These are phyloP conservation scores for Haplosporangium gracile DNA, from an alignment of 192 early-diverging fungal genomes.

Conservation along the genomic window DNA sequence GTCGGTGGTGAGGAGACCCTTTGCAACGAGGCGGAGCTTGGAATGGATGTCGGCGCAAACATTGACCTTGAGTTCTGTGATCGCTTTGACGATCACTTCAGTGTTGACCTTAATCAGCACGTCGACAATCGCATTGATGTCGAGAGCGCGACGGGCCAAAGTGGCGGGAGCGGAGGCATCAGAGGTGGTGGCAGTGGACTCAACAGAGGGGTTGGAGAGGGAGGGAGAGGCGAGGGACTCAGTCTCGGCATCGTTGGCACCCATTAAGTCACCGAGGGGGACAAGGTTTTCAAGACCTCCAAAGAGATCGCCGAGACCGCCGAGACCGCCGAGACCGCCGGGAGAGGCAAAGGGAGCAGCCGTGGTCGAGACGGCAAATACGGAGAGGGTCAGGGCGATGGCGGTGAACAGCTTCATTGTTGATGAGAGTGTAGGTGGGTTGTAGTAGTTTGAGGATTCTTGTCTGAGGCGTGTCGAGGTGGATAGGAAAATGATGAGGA, in stretches of 20 bases:
- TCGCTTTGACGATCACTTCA: constrained; percentile 4
- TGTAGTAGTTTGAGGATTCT: background rate
- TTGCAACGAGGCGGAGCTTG: background rate
- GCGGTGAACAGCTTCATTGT: constrained; percentile 14
- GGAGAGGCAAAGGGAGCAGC: background rate
- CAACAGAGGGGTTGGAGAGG: background rate
- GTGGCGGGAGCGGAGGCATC: background rate
- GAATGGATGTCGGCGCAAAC: constrained; percentile 3
- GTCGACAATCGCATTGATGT: constrained; percentile 3
- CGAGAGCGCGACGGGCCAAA: background rate
- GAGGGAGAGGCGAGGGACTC: background rate
- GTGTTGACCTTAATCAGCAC: background rate
- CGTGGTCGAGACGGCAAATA: constrained; percentile 5
- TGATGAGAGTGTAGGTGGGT: background rate
- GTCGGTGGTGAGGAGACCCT: background rate
- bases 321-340: background rate
- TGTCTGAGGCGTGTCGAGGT: background rate
- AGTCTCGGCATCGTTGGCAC: background rate
- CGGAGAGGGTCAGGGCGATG: constrained; percentile 1
- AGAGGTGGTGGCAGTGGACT: background rate
- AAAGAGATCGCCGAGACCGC: background rate
- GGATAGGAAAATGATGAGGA: background rate
- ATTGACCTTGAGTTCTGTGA: background rate
- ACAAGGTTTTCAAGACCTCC: background rate
- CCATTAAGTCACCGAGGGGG: background rate